Evolutionary conservation across 257 asterid genomes (phyloP), one percentile per base, ranked within the genome.

Genomic region (Solanum okadae): DNA sequence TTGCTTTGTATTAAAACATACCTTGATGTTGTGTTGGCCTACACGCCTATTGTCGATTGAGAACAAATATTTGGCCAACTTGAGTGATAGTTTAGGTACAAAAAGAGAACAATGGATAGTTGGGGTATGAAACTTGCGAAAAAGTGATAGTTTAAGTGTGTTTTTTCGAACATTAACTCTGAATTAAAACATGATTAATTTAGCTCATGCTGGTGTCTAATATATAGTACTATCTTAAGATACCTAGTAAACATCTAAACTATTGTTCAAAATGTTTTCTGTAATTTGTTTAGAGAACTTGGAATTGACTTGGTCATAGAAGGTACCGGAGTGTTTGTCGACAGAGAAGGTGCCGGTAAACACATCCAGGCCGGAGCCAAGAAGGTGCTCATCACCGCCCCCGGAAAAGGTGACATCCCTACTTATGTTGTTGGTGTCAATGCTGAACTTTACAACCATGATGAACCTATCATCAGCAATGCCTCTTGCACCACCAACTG

Each of bases 401-500:
- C 99, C 0, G 98, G 98, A 2, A 96, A 96, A 83, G 99, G 99
- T 67, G 98, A 97, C 90, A 96, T 96, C 73, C 99, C 99, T 0
- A 96, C 99, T 33, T 96, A 95, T 15, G 99, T 95, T 49, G 95
- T 97, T 5, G 99, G 99, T 87, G 99, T 97, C 87, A 97, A 97
- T 87, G 99, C 94, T 5, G 96, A 91, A 0, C 94, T 90, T 61
- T 96, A 96, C 95, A 93, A 4, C 90, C 95, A 34, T 15, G 94
- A 71, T 22, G 99, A 95, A 33, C 37, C 93, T 88, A 96, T 95
- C 88, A 95, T 96, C 93, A 96, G 99, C 94, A 96, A 96, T 67
- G 98, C 99, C 77, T 96, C 99, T 34, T 95, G 99, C 95, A 95
- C 98, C 90, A 96, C 98, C 93, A 96, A 96, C 91, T 96, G 99